Percentiles rank a stretch among this genome's conserved stretches.
phyloP scores from a whole-genome alignment of 805 yeast genomes.

The Metschnikowia gelsemii region DNA sequence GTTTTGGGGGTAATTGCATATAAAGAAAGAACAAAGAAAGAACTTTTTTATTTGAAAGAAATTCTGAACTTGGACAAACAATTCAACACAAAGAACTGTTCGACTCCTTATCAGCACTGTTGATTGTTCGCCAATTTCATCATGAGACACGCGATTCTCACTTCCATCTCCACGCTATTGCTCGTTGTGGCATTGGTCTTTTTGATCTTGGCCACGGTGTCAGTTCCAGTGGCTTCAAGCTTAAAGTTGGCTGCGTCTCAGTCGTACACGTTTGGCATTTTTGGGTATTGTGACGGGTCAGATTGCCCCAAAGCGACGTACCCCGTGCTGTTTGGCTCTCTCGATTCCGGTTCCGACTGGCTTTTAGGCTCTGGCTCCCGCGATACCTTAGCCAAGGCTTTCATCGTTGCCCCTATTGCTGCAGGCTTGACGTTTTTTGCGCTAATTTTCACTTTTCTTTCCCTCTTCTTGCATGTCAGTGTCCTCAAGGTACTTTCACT shows the following conservation, averaged over 20 bases:
- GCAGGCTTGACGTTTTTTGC: constrained; percentile 55
- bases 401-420: constrained; percentile 65
- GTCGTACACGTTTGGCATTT: constrained; percentile 54
- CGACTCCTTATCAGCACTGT: not conserved
- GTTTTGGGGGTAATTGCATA: no score
- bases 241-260: constrained; percentile 51
- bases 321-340: constrained; percentile 41
- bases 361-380: constrained; percentile 45
- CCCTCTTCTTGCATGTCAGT: constrained; percentile 27
- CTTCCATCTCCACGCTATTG: constrained; percentile 41
- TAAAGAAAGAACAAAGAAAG: no score
- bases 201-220: constrained; percentile 56
- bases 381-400: constrained; percentile 50
- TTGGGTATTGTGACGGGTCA: constrained; percentile 56
- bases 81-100: not conserved
- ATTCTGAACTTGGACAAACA: no score
- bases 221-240: constrained; percentile 55
- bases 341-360: constrained; percentile 45
- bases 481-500: constrained; percentile 39
- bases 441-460: constrained; percentile 24
- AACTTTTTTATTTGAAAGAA: not conserved
- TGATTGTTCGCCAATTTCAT: not conserved
- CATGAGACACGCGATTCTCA: constrained; percentile 26
- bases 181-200: constrained; percentile 59
- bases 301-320: constrained; percentile 47